Conservation (phyloP, 257 asterid species). For the Cinchona pubescens region DNA sequence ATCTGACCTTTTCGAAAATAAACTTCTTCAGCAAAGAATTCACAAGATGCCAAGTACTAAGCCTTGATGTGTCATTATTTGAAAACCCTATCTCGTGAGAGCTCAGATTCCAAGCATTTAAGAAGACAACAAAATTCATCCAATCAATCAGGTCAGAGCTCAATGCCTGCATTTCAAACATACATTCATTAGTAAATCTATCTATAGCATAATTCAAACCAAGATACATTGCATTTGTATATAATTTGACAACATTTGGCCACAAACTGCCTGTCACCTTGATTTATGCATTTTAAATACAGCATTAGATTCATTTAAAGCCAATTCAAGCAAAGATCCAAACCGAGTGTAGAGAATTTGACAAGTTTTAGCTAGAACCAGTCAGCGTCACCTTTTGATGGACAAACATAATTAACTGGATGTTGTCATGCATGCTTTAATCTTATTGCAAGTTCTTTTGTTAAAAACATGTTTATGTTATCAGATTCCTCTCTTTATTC, state of each 20-base stretch:
- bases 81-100: conserved; percentile 50
- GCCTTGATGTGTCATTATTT: conserved; percentile 25
- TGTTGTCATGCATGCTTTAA: background rate
- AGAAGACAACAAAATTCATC: conserved; percentile 74
- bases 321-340: background rate
- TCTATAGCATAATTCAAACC: background rate
- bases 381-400: background rate
- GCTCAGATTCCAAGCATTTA: conserved; percentile 80
- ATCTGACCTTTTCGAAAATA: conserved; percentile 47
- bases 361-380: background rate
- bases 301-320: no score
- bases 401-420: background rate
- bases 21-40: conserved; percentile 55
- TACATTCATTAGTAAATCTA: background rate
- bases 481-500: background rate
- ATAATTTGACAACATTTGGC: no score
- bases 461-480: background rate
- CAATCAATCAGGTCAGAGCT: conserved; percentile 55
- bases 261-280: no score
- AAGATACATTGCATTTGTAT: background rate
- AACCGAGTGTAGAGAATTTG: background rate
- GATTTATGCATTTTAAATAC: conserved; percentile 27
- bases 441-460: background rate
- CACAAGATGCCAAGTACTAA: conserved; percentile 62
- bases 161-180: conserved; percentile 46